These are phyloP conservation scores for Domatiomyces globalis DNA, from an alignment of 2,329 filamentous ascomycete genomes.

Conservation along the genomic window DNA sequence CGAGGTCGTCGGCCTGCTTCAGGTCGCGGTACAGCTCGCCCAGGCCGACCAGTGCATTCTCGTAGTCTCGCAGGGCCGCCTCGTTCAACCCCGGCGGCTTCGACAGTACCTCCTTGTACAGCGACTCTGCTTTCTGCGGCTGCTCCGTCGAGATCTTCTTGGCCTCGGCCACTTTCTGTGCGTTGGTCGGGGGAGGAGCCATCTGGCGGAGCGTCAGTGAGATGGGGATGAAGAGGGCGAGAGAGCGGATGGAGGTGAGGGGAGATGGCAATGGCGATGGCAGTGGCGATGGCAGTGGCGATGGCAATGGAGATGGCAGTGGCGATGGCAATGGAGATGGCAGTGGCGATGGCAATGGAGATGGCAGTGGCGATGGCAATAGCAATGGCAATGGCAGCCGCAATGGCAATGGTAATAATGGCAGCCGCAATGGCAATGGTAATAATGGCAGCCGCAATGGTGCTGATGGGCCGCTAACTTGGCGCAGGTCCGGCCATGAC, in stretches of 20 bases:
- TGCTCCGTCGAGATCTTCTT: conserved; percentile 69
- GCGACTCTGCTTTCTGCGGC: conserved; percentile 67
- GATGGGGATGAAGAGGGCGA: conserved; percentile 4
- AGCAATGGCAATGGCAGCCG: too few relatives aligned
- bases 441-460: too few relatives aligned
- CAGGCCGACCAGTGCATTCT: conserved; percentile 71
- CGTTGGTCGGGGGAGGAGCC: conserved; percentile 37
- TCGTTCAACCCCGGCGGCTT: conserved; percentile 75
- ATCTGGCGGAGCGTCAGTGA: conserved; percentile 22
- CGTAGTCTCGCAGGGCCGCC: conserved; percentile 78
- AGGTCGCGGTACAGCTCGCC: conserved; percentile 81
- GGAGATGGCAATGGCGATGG: background rate
- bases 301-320: too few relatives aligned
- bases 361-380: too few relatives aligned
- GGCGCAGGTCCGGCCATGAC: background rate
- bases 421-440: background rate
- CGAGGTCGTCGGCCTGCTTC: conserved; percentile 70
- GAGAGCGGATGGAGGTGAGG: background rate
- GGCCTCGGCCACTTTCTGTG: conserved; percentile 69
- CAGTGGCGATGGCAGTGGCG: too few relatives aligned
- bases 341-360: too few relatives aligned
- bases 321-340: background rate
- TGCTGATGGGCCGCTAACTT: too few relatives aligned
- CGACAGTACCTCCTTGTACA: conserved; percentile 81
- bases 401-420: background rate